Conservation (phyloP, 257 asterid species). For the Nemophila menziesii region DNA sequence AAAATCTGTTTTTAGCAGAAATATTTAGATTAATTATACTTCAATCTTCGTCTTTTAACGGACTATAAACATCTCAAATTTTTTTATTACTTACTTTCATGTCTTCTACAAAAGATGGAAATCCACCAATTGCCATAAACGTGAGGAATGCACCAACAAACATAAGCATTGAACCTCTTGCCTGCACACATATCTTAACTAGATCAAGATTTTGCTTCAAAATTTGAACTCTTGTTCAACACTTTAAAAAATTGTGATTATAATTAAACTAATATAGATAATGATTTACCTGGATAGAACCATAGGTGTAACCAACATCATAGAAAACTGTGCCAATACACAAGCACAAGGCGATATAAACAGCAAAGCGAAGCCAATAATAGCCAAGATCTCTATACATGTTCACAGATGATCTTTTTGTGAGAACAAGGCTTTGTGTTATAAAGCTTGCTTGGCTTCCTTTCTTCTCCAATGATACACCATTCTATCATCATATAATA, state of each 20-base stretch:
- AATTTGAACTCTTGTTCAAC: background rate
- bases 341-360: constrained; percentile 36
- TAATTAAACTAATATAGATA: too few species aligned
- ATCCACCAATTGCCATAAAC: constrained; percentile 64
- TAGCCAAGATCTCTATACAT: constrained; percentile 59
- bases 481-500: constrained; percentile 15
- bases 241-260: too few species aligned
- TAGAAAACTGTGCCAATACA: constrained; percentile 43
- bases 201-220: background rate
- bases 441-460: constrained; percentile 36
- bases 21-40: background rate
- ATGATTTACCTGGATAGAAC: constrained; percentile 20
- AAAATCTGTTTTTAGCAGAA: constrained; percentile 33
- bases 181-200: constrained; percentile 14
- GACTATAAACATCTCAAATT: background rate
- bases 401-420: constrained; percentile 45
- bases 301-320: constrained; percentile 33
- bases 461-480: constrained; percentile 21
- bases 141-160: constrained; percentile 39
- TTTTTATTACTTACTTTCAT: constrained; percentile 39
- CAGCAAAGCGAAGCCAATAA: constrained; percentile 53
- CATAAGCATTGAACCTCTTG: constrained; percentile 45
- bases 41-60: background rate
- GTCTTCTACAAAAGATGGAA: constrained; percentile 63
- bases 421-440: constrained; percentile 36